Base-by-base conservation (phyloP, 2,329 filamentous ascomycete genomes). In the Dothistroma septosporum region DNA sequence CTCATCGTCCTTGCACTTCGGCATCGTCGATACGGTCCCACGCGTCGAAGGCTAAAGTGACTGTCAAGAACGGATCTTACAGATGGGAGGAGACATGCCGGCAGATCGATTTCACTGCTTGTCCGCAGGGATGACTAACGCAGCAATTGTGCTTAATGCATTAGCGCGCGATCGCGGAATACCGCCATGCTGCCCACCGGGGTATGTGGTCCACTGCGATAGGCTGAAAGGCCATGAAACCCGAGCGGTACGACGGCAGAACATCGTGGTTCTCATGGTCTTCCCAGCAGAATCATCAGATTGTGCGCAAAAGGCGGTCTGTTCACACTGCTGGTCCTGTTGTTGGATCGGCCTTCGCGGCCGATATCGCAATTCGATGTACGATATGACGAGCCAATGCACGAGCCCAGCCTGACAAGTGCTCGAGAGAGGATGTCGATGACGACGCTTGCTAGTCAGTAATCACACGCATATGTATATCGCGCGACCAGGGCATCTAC, bases 1-100 rank as follows among this genome's bases (percentile, higher is more conserved):
- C 49, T 66, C 54, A 9, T 59, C 50, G 12, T 62, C 32, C n/a
- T 32, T 35, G 35, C n/a, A 10, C 33, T 14, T 16, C 46, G 54
- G 54, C 54, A 57, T 55, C 53, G 32, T 22, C 35, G 28, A 11
- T 35, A 6, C 8, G 21, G n/a, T 28, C 14, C 3, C 3, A 44
- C 12, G 37, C 4, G 47, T 28, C 9, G 9, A 41, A n/a, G 12
- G 47, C 16, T 28, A 28, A 28, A 6, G 24, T 11, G n/a, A 10
- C 12, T 19, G 49, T 35, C n/a, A 50, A 57, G 31, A 24, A 57
- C 9, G 22, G 37, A 41, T 55, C 21, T 28, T 49, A 9, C 24
- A 53, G 28, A 19, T 53, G 24, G 35, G 50, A 16, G 35, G 50
- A 16, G 12, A 53, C 28, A 35, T 50, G 21, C 16, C 21, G 22